A percentile compares a stretch with the other conserved stretches of the same genome.
Conservation (phyloP, 2,329 filamentous ascomycete species). For the Colletotrichum chlorophyti region DNA sequence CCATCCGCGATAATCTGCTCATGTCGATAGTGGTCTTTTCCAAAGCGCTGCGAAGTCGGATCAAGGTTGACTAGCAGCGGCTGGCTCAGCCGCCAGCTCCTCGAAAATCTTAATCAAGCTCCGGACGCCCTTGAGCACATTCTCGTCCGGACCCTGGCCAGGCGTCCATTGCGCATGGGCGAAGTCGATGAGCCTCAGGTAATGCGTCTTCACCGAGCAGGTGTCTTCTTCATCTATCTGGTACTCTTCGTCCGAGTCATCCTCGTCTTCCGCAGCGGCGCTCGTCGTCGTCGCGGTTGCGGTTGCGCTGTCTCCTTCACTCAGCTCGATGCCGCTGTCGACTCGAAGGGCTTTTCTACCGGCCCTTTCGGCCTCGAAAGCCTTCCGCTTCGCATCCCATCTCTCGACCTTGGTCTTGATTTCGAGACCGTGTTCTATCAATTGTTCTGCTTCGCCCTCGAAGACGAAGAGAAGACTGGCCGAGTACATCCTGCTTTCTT, state of each 20-base stretch:
- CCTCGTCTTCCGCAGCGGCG: conserved; percentile 19
- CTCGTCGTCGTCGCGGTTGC: too few relatives aligned
- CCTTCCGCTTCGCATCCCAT: too few relatives aligned
- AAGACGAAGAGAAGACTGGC: conserved; percentile 68
- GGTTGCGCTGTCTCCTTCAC: conserved; percentile 33
- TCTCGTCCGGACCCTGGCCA: conserved; percentile 85
- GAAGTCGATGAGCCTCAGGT: conserved; percentile 93
- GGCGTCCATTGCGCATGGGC: conserved; percentile 88
- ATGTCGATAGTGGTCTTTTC: too few relatives aligned
- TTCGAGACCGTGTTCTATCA: conserved; percentile 61
- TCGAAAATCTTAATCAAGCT: conserved; percentile 76
- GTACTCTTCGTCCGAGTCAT: conserved; percentile 47
- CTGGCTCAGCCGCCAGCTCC: conserved; percentile 67
- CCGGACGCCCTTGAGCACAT: conserved; percentile 76
- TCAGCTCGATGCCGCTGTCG: conserved; percentile 60
- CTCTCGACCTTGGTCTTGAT: conserved; percentile 14
- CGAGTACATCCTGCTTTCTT: conserved; percentile 71
- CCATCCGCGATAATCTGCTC: too few relatives aligned
- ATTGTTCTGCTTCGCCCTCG: conserved; percentile 67
- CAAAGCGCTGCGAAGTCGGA: too few relatives aligned
- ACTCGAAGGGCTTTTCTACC: conserved; percentile 50
- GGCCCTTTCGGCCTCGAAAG: conserved; percentile 25
- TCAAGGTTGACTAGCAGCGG: too few relatives aligned
- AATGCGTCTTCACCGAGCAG: conserved; percentile 74
- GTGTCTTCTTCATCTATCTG: conserved; percentile 48